These are phyloP conservation scores for Kwoniella dendrophila DNA, from an alignment of 768 basidiomycete genomes.

Conservation along the genomic window DNA sequence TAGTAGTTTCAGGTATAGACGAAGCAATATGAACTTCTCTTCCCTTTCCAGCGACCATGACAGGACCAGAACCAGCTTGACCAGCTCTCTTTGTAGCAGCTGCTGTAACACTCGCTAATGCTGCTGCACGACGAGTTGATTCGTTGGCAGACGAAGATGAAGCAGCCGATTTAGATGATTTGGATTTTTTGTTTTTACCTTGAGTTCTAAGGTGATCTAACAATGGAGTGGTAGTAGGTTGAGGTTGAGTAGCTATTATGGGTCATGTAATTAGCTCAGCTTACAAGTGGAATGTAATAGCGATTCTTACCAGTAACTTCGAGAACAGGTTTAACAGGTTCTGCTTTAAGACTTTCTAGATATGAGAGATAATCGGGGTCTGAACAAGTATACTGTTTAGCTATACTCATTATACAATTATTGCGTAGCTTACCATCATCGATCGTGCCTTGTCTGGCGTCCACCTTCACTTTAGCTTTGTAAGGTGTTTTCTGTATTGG, in stretches of 20 bases:
- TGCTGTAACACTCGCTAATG: constrained; percentile 32
- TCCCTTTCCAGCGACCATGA: constrained; percentile 47
- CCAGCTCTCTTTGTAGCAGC: constrained; percentile 41
- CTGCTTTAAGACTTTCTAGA: constrained; percentile 69
- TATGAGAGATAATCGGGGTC: constrained; percentile 62
- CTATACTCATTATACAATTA: background rate
- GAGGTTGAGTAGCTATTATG: constrained; percentile 40
- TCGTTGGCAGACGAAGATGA: constrained; percentile 23
- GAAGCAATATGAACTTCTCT: constrained; percentile 33
- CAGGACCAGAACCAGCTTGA: constrained; percentile 20
- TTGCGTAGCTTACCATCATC: constrained; percentile 69
- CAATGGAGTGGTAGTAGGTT: constrained; percentile 82
- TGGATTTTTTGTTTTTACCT: constrained; percentile 59
- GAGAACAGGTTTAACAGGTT: constrained; percentile 62
- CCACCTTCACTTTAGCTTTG: constrained; percentile 62
- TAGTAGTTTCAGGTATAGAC: background rate
- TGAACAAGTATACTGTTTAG: constrained; percentile 20
- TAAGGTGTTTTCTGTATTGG: constrained; percentile 84
- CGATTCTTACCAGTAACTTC: constrained; percentile 50
- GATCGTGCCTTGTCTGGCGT: constrained; percentile 81
- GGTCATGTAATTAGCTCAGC: background rate
- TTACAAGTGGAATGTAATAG: background rate
- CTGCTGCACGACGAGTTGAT: constrained; percentile 28
- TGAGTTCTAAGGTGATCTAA: constrained; percentile 81
- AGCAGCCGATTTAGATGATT: constrained; percentile 16